A percentile compares a stretch with the other conserved stretches of the same genome.
These are phyloP conservation scores for Eucalyptus viminalis DNA, from an alignment of 345 rosid genomes.

Conservation along the genomic window DNA sequence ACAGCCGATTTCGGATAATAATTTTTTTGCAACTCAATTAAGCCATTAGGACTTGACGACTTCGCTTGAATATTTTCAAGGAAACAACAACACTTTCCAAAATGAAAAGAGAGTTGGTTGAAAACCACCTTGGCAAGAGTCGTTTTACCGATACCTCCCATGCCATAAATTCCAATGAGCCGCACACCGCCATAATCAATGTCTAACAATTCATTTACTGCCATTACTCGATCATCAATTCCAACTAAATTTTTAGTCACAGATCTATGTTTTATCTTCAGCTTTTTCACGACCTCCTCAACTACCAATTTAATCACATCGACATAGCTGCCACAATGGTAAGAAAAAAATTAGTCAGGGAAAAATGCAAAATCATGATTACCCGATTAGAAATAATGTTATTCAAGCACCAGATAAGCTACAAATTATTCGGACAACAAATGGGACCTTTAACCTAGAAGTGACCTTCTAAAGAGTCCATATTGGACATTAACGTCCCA, in stretches of 20 bases:
- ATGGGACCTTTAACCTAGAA: not conserved
- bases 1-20: not conserved
- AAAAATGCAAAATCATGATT: not conserved
- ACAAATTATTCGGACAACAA: not conserved
- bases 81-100: no score
- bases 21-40: not conserved
- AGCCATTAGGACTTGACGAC: no score
- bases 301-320: not conserved
- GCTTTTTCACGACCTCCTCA: not conserved
- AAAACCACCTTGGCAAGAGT: not conserved
- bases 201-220: not conserved
- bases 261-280: not conserved
- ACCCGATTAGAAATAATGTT: rapidly evolving
- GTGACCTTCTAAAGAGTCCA: not conserved
- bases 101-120: no score
- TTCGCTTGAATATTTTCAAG: no score
- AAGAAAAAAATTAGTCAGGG: not conserved
- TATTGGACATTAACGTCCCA: not conserved
- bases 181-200: rapidly evolving
- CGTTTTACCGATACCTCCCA: not conserved
- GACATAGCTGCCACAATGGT: not conserved
- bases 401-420: not conserved
- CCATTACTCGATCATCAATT: not conserved
- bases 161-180: not conserved
- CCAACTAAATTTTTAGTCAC: not conserved